These are phyloP conservation scores for Chrysopogon serrulatus DNA, from an alignment of 176 grass and related monocot species.

Conservation along the genomic window DNA sequence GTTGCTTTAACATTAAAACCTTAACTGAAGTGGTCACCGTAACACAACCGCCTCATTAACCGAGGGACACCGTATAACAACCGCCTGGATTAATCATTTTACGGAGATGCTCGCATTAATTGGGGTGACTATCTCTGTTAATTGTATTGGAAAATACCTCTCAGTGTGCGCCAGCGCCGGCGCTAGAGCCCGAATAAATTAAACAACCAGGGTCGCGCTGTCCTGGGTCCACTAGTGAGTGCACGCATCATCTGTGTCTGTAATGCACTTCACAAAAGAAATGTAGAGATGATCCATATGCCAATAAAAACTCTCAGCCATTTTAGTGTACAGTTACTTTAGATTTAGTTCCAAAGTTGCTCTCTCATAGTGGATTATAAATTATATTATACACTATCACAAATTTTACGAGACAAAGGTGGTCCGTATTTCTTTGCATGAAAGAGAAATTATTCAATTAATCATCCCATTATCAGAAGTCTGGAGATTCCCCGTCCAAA, in stretches of 20 bases:
- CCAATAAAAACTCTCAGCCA: not conserved
- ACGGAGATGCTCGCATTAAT: too few relatives aligned
- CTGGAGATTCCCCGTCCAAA: conserved; percentile 15
- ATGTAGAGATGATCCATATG: not conserved
- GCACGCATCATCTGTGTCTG: not conserved
- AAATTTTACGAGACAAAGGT: not conserved
- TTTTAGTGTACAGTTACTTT: not conserved
- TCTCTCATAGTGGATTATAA: not conserved
- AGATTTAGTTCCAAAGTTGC: not conserved
- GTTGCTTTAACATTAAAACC: too few relatives aligned
- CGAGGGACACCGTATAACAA: too few relatives aligned
- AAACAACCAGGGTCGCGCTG: too few relatives aligned
- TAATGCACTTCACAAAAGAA: not conserved
- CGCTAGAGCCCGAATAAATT: too few relatives aligned
- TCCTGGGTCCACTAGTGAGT: too few relatives aligned
- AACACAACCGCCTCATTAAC: too few relatives aligned
- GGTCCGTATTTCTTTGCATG: not conserved
- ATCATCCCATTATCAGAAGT: conserved; percentile 8
- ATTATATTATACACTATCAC: not conserved
- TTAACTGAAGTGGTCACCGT: too few relatives aligned
- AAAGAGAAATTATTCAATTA: not conserved
- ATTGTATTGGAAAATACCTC: too few relatives aligned
- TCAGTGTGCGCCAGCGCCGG: not conserved
- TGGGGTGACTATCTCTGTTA: too few relatives aligned
- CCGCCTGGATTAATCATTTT: too few relatives aligned